These are phyloP conservation scores for Blepharisma japonicum DNA, from an alignment of 73 alveolate genomes.

Conservation along the genomic window DNA sequence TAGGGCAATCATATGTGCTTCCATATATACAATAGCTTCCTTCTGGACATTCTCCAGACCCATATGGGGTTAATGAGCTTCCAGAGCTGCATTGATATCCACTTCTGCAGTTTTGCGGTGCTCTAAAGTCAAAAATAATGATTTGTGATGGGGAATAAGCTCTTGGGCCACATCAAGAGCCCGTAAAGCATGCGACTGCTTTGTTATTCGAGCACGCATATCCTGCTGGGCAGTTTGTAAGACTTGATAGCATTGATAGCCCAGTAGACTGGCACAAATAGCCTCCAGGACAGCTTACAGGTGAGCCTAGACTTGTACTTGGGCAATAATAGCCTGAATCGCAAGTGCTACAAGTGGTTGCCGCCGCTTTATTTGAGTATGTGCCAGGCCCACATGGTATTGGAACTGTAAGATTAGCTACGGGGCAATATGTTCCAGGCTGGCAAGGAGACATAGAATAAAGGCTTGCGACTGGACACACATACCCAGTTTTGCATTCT, in stretches of 20 bases:
- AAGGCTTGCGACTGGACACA: constrained; percentile 32
- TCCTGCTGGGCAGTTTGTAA: constrained; percentile 70
- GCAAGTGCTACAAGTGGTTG: constrained; percentile 31
- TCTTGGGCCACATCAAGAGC: constrained; percentile 42
- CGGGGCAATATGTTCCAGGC: constrained; percentile 52
- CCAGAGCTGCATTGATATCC: constrained; percentile 49
- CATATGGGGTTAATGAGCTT: constrained; percentile 21
- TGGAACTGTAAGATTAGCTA: constrained; percentile 35
- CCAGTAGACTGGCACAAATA: constrained; percentile 42
- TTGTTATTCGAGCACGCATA: constrained; percentile 55
- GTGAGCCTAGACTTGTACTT: background rate
- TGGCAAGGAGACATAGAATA: constrained; percentile 43
- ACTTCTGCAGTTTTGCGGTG: constrained; percentile 53
- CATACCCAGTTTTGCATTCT: constrained; percentile 33
- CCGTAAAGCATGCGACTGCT: constrained; percentile 20
- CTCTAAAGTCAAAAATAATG: constrained; percentile 43
- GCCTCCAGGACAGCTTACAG: constrained; percentile 60
- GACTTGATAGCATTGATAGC: constrained; percentile 18
- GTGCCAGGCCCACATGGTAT: constrained; percentile 22
- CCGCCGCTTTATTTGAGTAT: background rate
- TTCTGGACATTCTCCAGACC: constrained; percentile 37
- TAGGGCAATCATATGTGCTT: constrained; percentile 34
- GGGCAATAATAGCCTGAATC: constrained; percentile 66
- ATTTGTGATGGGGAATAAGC: constrained; percentile 40
- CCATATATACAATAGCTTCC: constrained; percentile 55